Evolutionary conservation across 192 early-diverging fungal genomes (phyloP), one percentile per base, ranked within the genome.

Genomic region (Obelidium mucronatum): DNA sequence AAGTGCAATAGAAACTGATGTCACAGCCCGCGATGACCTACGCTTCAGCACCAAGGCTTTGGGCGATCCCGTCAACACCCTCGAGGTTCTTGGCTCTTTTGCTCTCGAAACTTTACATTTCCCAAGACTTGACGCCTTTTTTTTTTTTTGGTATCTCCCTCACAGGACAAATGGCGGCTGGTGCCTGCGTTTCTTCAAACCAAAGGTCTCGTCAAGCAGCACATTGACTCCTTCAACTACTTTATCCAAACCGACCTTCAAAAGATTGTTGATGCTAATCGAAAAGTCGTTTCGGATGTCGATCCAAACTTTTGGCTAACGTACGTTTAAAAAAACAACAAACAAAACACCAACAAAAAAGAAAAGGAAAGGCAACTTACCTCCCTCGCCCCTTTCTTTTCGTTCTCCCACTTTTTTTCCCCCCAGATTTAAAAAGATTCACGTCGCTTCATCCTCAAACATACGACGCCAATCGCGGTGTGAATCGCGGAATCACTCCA

Each of bases 211-310:
- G 93, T 99, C 62, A 98, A 98, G 82, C 98, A 99, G 81, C 98
- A 99, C 80, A 91, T 98, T 72, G 98, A 99, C 82, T 99, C 98
- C 6, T 99, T 97, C 85, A 97, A 99, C 86, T 98, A 97, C 80
- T 99, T 98, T 86, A 88, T 99, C 69, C 92, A 98, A 74, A 92
- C 93, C 3, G 98, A 96, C 62, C 82, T 99, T 67, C 92, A 95
- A 80, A 93, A 96, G 76, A 99, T 99, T 69, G 89, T 99, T 69
- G 84, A 91, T 77, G 94, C 97, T 8, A 99, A 97, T 82, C 89
- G 92, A 75, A 90, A 89, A 68, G 91, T 99, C 30, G 92, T 89
- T 6, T 95, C 93, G 1, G 98, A 99, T 78, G 92, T 97, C 0
- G 96, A 99, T 79, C 95, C 95, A 30, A 74, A 88, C 60, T 99